Evolutionary conservation across 2,329 filamentous ascomycete genomes (phyloP).

Genomic region (Phaeosphaeriaceae sp.): DNA sequence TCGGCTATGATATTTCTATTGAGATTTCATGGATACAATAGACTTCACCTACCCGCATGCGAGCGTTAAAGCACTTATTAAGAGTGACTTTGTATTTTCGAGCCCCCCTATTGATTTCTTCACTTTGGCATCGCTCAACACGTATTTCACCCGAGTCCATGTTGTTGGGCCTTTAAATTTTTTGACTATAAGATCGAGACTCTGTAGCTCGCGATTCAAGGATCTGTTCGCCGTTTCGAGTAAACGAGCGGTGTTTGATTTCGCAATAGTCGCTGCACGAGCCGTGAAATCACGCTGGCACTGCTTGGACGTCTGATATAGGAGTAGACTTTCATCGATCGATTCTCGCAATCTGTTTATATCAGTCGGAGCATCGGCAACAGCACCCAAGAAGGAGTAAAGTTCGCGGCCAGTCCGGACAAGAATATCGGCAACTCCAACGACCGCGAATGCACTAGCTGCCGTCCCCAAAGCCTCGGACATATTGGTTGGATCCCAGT

Average conservation of each 20-base stretch:
- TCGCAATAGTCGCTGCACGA: background rate
- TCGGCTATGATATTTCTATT: too few relatives aligned
- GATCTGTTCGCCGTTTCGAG: slow-evolving; percentile 6
- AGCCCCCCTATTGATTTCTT: slow-evolving; percentile 10
- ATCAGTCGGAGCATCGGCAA: slow-evolving; percentile 16
- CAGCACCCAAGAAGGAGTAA: slow-evolving; percentile 16
- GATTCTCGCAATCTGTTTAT: slow-evolving; percentile 6
- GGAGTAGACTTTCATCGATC: slow-evolving; percentile 10
- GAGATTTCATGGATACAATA: background rate
- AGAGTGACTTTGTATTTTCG: slow-evolving; percentile 9
- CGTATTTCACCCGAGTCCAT: slow-evolving; percentile 15
- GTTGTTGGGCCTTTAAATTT: slow-evolving; percentile 10
- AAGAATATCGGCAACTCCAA: slow-evolving; percentile 22
- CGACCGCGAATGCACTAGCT: slow-evolving; percentile 21
- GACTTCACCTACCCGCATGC: slow-evolving; percentile 7
- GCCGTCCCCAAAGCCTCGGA: slow-evolving; percentile 10
- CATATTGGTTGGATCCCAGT: too few relatives aligned
- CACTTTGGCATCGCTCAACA: slow-evolving; percentile 9
- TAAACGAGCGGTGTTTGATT: background rate
- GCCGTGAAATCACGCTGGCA: slow-evolving; percentile 4
- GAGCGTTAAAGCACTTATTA: slow-evolving; percentile 6
- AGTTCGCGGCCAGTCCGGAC: slow-evolving; percentile 15
- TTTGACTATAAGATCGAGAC: background rate
- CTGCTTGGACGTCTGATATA: slow-evolving; percentile 1
- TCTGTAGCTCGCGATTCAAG: slow-evolving; percentile 12